These are phyloP conservation scores for Ilex asprella DNA, from an alignment of 257 asterid species.

Conservation along the genomic window DNA sequence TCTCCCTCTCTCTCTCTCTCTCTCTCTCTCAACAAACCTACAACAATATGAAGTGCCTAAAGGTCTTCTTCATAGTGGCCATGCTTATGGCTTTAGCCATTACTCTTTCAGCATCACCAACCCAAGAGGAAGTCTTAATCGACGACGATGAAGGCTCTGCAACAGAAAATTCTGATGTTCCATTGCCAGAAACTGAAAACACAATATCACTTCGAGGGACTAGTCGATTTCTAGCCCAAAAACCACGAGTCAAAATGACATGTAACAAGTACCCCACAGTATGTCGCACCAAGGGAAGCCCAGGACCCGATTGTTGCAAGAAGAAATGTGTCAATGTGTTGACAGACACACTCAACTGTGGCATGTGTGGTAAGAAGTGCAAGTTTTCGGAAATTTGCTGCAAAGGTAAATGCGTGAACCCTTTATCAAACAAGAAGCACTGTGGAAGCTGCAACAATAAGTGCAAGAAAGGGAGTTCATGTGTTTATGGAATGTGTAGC, in stretches of 20 bases:
- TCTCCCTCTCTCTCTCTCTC: too few relatives aligned
- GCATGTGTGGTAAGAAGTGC: constrained; percentile 57
- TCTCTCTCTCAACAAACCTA: too few relatives aligned
- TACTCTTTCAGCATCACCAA: too few relatives aligned
- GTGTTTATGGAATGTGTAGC: constrained; percentile 58
- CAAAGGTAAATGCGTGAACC: constrained; percentile 52
- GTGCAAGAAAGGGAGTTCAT: constrained; percentile 39
- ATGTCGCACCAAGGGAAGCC: constrained; percentile 43
- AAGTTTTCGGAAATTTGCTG: constrained; percentile 53
- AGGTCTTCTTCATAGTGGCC: too few relatives aligned
- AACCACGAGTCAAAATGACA: constrained; percentile 9
- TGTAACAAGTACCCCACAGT: constrained; percentile 53
- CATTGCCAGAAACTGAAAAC: too few relatives aligned
- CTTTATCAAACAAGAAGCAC: constrained; percentile 28
- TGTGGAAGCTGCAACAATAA: constrained; percentile 60
- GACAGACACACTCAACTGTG: constrained; percentile 46
- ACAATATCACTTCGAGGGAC: too few relatives aligned
- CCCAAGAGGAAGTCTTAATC: too few relatives aligned
- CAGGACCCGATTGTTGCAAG: constrained; percentile 61
- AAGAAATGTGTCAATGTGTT: constrained; percentile 26
- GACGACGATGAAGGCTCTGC: too few relatives aligned
- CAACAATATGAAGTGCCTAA: too few relatives aligned
- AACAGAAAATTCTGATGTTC: too few relatives aligned
- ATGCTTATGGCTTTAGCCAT: too few relatives aligned
- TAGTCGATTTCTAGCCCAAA: too few relatives aligned